Base-by-base conservation (phyloP, 1,139 yeast genomes). In the Saccharomyces hybrid region DNA sequence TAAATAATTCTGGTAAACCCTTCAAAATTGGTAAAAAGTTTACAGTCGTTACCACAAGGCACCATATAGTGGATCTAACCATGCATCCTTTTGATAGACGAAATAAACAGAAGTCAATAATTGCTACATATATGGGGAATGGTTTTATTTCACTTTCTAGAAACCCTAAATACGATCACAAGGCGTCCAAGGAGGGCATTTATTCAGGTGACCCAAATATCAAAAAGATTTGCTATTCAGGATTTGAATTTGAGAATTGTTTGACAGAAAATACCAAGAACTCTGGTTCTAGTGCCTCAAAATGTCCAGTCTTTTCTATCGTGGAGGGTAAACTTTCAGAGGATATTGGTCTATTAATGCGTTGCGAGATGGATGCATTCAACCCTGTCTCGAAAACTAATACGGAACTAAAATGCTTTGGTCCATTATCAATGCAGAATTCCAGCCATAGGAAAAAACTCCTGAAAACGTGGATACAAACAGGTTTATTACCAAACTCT, bases 361-460 rank as follows among this genome's bases (percentile, higher is more conserved):
- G 69, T 27, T 65, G 69, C 49, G 71, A 68, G 53, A 61, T 68
- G 64, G 71, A 68, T 54, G 60, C 67, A 4, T 61, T 60, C 53
- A 63, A 68, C 44, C 46, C 56, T 4, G 26, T 50, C 2, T 52
- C 58, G 1, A 54, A 59, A 6, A 53, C 52, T 1, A 67, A 61
- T 49, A 65, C 67, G 6, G 71, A 68, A 54, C 49, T 68, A 29
- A 68, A 68, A 56, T 67, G 71, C 49, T 67, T 59, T 42, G 54
- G 62, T 1, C 57, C 59, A 14, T 51, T 67, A 8, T 62, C 59
- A 13, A 52, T 61, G 51, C 54, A 59, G 11, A 61, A 59, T 42
- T 44, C 56, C 1, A 53, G 59, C 25, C 71, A 68, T 54, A 58
- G 69, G 34, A 55, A 58, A 20, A 68, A 68, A 55, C 50, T 68